A percentile compares a stretch with the other conserved stretches of the same genome.
Conservation (phyloP, 2,329 filamentous ascomycete genomes). For the Ophiocordyceps sinensis region DNA sequence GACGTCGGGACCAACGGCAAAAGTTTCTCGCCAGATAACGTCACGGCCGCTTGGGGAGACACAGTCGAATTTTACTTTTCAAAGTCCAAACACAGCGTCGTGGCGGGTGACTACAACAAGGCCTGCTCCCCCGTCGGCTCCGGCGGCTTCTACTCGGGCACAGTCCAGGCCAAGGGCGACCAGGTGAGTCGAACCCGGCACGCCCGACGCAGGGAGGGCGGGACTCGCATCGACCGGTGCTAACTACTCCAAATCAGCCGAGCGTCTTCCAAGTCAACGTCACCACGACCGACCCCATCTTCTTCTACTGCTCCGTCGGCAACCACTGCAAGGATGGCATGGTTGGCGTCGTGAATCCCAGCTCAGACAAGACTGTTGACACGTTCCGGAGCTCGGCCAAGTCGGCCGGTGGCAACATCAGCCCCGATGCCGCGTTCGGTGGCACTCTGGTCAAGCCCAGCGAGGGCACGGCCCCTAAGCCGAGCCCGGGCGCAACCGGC, state of each 20-base stretch:
- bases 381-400: conserved; percentile 5
- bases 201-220: background rate
- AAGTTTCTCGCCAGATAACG: conserved; percentile 22
- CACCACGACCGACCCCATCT: conserved; percentile 14
- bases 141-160: conserved; percentile 7
- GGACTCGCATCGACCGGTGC: background rate
- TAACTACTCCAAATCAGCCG: conserved; percentile 2
- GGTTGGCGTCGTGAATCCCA: conserved; percentile 16
- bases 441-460: conserved; percentile 3
- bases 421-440: conserved; percentile 4
- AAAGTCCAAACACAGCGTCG: conserved; percentile 30
- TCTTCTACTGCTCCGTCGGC: conserved; percentile 14
- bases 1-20: conserved; percentile 29
- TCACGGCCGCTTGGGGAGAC: conserved; percentile 26
- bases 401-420: conserved; percentile 2
- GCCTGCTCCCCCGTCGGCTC: conserved; percentile 27
- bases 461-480: background rate
- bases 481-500: background rate
- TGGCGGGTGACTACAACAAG: conserved; percentile 28
- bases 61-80: conserved; percentile 36
- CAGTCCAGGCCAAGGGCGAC: conserved; percentile 1
- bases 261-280: conserved; percentile 11
- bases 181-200: background rate
- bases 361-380: conserved; percentile 7
- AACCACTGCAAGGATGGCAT: conserved; percentile 16